Percentiles rank a stretch among this genome's conserved stretches.
These are phyloP conservation scores for Dioszegia hungarica DNA, from an alignment of 768 basidiomycete genomes.

Conservation along the genomic window DNA sequence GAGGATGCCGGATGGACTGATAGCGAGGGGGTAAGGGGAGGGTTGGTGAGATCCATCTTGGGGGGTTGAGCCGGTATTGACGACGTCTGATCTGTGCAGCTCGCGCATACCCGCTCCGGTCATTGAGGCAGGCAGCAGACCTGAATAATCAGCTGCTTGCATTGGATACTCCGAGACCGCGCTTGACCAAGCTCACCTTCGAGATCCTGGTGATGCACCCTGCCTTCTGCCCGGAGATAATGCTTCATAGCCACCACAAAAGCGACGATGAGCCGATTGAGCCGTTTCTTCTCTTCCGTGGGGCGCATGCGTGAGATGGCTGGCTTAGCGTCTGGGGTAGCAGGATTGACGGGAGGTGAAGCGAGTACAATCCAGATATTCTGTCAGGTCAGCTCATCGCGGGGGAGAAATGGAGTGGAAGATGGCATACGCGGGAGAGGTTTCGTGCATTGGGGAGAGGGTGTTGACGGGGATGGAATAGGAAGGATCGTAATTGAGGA, in stretches of 20 bases:
- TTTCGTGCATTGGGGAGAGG: slow-evolving; percentile 54
- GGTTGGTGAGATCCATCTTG: slow-evolving; percentile 22
- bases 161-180: neutral
- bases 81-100: slow-evolving; percentile 1
- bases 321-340: neutral
- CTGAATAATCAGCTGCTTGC: too few species aligned
- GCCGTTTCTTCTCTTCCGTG: slow-evolving; percentile 59
- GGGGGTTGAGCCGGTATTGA: neutral
- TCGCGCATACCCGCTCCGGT: slow-evolving; percentile 16
- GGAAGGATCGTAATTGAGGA: too few species aligned
- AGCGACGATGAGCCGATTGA: slow-evolving; percentile 62
- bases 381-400: too few species aligned
- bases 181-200: slow-evolving; percentile 48
- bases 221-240: slow-evolving; percentile 50
- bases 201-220: slow-evolving; percentile 79
- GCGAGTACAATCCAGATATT: slow-evolving; percentile 52
- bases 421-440: slow-evolving; percentile 30
- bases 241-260: slow-evolving; percentile 72
- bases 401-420: too few species aligned
- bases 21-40: too few species aligned
- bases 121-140: slow-evolving; percentile 55
- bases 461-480: too few species aligned
- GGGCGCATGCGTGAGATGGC: slow-evolving; percentile 39
- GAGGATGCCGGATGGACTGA: too few species aligned
- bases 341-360: slow-evolving; percentile 51